Evolutionary conservation across 106 monocot species (phyloP).

Genomic region (Cymbidium sinense): DNA sequence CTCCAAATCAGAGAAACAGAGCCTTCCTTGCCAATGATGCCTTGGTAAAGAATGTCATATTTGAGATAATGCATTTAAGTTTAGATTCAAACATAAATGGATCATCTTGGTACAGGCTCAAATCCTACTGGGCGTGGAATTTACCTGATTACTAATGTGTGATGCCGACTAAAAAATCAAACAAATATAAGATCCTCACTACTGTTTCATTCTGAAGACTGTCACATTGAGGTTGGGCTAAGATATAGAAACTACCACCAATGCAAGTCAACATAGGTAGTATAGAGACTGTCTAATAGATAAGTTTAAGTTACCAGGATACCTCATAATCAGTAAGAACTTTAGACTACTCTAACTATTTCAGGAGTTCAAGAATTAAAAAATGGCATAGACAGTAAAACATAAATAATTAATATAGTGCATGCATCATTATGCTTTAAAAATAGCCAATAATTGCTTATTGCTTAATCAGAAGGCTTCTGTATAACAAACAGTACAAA

Average conservation of each 20-base stretch:
- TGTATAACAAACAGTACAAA: too few relatives aligned
- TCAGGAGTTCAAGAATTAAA: too few relatives aligned
- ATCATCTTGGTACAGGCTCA: neutral
- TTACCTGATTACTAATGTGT: neutral
- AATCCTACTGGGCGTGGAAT: neutral
- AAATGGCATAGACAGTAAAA: too few relatives aligned
- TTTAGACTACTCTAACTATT: too few relatives aligned
- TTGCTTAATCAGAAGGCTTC: too few relatives aligned
- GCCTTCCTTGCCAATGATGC: neutral
- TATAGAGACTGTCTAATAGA: neutral
- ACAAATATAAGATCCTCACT: neutral
- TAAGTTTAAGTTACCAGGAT: neutral
- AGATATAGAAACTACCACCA: neutral
- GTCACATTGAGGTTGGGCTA: neutral
- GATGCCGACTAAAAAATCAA: too few relatives aligned
- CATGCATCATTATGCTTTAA: too few relatives aligned
- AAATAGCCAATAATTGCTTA: too few relatives aligned
- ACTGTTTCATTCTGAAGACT: neutral
- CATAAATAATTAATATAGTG: too few relatives aligned
- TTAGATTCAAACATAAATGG: neutral
- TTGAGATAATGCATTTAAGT: neutral
- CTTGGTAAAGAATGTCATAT: neutral
- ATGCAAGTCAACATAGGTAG: neutral
- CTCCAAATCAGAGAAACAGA: too few relatives aligned
- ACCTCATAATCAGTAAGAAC: too few relatives aligned